Evolutionary conservation across 805 yeast genomes (phyloP).

Genomic region (Metschnikowia shivogae): DNA sequence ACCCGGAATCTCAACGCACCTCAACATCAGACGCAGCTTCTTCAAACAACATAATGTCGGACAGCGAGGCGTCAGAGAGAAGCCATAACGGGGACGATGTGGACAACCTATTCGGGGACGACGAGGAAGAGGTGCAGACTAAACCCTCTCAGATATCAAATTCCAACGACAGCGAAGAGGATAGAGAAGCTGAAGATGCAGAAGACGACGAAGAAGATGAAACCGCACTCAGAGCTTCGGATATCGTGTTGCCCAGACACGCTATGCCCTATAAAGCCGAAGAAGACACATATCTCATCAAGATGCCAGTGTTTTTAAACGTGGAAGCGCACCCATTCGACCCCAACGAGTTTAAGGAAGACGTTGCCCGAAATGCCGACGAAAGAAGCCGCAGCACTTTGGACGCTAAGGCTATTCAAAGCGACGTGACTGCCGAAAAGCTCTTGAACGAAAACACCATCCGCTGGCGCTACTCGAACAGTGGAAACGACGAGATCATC

Average conservation of each 20-base stretch:
- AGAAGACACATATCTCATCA: slow-evolving; percentile 45
- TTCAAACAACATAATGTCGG: slow-evolving; percentile 21
- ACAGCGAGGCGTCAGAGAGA: slow-evolving; percentile 18
- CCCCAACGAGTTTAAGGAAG: slow-evolving; percentile 57
- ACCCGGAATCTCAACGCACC: slow-evolving; percentile 1
- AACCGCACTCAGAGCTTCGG: slow-evolving; percentile 32
- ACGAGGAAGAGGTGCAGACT: slow-evolving; percentile 19
- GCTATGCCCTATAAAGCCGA: slow-evolving; percentile 36
- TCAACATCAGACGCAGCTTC: background rate
- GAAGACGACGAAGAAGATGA: slow-evolving; percentile 34
- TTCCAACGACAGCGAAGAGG: slow-evolving; percentile 19
- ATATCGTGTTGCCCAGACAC: slow-evolving; percentile 46
- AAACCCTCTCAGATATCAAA: slow-evolving; percentile 7
- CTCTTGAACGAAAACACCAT: slow-evolving; percentile 77
- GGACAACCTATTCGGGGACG: slow-evolving; percentile 36
- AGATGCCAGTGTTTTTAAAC: slow-evolving; percentile 77
- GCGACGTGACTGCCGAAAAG: slow-evolving; percentile 51
- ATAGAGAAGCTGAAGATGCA: slow-evolving; percentile 23
- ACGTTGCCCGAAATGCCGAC: slow-evolving; percentile 35
- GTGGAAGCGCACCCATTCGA: slow-evolving; percentile 88
- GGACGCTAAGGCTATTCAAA: slow-evolving; percentile 43
- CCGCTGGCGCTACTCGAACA: slow-evolving; percentile 89
- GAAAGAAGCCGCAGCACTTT: slow-evolving; percentile 26
- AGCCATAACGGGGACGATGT: slow-evolving; percentile 22
- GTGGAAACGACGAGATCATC: slow-evolving; percentile 63